Percentiles rank a stretch among this genome's conserved stretches.
phyloP scores from a whole-genome alignment of 2,329 filamentous ascomycete genomes.

The Orbilia brochopaga region DNA sequence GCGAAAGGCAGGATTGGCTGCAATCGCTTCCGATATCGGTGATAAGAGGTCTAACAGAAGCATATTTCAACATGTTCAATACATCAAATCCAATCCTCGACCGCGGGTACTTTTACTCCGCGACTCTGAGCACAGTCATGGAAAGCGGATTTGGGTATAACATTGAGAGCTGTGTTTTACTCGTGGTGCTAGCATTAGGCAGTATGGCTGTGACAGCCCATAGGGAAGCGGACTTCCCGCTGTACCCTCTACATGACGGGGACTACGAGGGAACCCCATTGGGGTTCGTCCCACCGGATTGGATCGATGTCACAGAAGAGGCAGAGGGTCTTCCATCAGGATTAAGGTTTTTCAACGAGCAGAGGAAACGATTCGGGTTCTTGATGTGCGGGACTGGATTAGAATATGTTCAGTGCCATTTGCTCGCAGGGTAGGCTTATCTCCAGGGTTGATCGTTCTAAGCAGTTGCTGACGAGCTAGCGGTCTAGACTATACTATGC shows the following conservation, averaged over 20 bases:
- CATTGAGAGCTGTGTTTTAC: conserved; percentile 63
- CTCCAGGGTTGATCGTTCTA: conserved; percentile 9
- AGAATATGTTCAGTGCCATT: conserved; percentile 64
- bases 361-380: conserved; percentile 63
- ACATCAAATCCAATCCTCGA: conserved; percentile 64
- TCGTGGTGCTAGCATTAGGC: conserved; percentile 63
- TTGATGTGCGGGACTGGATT: conserved; percentile 63
- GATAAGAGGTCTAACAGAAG: conserved; percentile 63
- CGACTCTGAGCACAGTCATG: conserved; percentile 62
- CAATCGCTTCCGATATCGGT: conserved; percentile 61
- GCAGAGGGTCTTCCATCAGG: conserved; percentile 57
- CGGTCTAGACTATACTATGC: conserved; percentile 61
- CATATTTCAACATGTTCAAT: conserved; percentile 65
- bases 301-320: conserved; percentile 56
- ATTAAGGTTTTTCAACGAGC: conserved; percentile 65
- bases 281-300: conserved; percentile 49
- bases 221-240: conserved; percentile 61
- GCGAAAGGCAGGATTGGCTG: conserved; percentile 59
- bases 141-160: conserved; percentile 63
- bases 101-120: conserved; percentile 63
- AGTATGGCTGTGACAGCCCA: conserved; percentile 62
- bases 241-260: conserved; percentile 54
- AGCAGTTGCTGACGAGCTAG: conserved; percentile 1
- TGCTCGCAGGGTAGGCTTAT: conserved; percentile 60
- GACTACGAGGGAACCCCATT: conserved; percentile 57